Percentiles rank a stretch among this genome's conserved stretches.
Evolutionary conservation across 2,329 filamentous ascomycete genomes (phyloP).

Genomic region (Sporothrix globosa): DNA sequence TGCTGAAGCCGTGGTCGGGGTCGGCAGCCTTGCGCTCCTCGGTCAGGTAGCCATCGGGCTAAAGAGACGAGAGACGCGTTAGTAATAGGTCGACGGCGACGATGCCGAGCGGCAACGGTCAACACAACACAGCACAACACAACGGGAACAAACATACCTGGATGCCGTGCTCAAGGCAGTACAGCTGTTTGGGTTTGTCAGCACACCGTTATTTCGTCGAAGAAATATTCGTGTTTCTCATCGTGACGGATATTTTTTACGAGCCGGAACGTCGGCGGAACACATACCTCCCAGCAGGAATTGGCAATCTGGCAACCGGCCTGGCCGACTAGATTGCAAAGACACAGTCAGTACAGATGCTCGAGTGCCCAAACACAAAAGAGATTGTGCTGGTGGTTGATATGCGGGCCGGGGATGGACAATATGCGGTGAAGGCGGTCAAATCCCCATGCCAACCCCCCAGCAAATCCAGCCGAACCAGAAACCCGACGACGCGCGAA

Average conservation of each 20-base stretch:
- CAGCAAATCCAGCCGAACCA: background rate
- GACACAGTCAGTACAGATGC: slow-evolving; percentile 53
- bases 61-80: slow-evolving; percentile 42
- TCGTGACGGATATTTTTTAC: background rate
- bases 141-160: slow-evolving; percentile 67
- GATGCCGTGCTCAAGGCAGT: slow-evolving; percentile 99
- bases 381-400: background rate
- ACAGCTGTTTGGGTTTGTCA: slow-evolving; percentile 67
- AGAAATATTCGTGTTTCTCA: background rate
- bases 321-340: slow-evolving; percentile 80
- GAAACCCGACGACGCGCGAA: background rate
- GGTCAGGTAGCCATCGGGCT: slow-evolving; percentile 98
- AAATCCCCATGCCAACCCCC: background rate
- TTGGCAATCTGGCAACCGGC: slow-evolving; percentile 99
- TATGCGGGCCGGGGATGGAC: background rate
- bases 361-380: background rate
- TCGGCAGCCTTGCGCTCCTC: slow-evolving; percentile 95
- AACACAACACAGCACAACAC: slow-evolving; percentile 32
- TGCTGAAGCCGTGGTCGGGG: slow-evolving; percentile 97
- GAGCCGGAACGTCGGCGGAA: background rate
- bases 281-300: slow-evolving; percentile 98
- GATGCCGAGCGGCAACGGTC: background rate
- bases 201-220: background rate
- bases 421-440: slow-evolving; percentile 35
- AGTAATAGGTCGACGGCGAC: slow-evolving; percentile 36